Evolutionary conservation across 768 basidiomycete species (phyloP).

Genomic region (Xerocomellus intermedius): DNA sequence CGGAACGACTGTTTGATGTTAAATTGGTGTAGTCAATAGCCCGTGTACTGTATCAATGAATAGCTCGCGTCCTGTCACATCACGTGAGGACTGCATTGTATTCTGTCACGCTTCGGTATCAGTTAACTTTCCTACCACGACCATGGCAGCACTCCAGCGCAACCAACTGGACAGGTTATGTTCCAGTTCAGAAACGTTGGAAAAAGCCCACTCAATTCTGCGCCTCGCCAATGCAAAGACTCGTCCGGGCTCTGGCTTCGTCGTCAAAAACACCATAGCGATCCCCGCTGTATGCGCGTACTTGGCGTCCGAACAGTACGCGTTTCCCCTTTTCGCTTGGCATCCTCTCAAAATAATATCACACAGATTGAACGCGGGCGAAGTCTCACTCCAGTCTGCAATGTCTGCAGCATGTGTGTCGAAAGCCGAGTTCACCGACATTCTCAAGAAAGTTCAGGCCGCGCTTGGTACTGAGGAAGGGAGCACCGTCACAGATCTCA

Average conservation of each 20-base stretch:
- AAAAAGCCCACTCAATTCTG: slow-evolving; percentile 24
- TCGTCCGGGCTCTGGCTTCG: slow-evolving; percentile 28
- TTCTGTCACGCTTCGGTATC: too few relatives aligned
- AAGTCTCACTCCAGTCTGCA: slow-evolving; percentile 31
- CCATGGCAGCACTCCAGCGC: slow-evolving; percentile 20
- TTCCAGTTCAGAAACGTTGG: slow-evolving; percentile 20
- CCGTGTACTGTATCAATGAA: too few relatives aligned
- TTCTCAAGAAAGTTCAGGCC: slow-evolving; percentile 21
- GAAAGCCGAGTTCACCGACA: slow-evolving; percentile 19
- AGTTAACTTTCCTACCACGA: not conserved
- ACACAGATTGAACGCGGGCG: slow-evolving; percentile 25
- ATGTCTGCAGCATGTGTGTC: slow-evolving; percentile 24
- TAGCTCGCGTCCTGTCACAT: too few relatives aligned
- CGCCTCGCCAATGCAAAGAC: slow-evolving; percentile 23
- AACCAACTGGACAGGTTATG: slow-evolving; percentile 20
- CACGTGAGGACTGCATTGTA: too few relatives aligned
- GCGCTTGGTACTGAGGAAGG: slow-evolving; percentile 13
- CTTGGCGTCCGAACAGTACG: slow-evolving; percentile 34
- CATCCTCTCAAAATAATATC: not conserved
- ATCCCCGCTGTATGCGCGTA: slow-evolving; percentile 32
- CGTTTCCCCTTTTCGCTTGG: not conserved
- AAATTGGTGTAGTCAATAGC: not conserved
- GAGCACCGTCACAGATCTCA: slow-evolving; percentile 1
- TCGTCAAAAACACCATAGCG: slow-evolving; percentile 21
- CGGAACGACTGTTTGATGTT: not conserved